Evolutionary conservation across 148 eudicot species (phyloP).

Genomic region (Silene latifolia): DNA sequence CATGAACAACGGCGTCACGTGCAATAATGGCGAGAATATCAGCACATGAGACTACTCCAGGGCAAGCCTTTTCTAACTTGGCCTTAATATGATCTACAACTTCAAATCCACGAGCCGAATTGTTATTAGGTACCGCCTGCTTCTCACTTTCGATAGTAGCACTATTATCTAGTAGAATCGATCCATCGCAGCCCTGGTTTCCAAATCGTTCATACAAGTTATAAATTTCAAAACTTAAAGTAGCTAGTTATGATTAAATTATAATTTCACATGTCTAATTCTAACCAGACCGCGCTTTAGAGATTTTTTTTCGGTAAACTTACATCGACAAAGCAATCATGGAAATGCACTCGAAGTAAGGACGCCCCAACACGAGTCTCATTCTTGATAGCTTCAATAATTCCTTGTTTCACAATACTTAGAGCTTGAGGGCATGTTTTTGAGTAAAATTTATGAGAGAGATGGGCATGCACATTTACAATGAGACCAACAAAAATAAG

Average conservation of each 20-base stretch:
- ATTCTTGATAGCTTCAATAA: conserved; percentile 27
- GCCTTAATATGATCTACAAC: conserved; percentile 48
- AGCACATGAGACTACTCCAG: conserved; percentile 53
- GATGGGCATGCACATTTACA: conserved; percentile 15
- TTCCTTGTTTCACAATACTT: conserved; percentile 25
- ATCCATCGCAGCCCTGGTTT: conserved; percentile 52
- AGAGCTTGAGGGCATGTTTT: conserved; percentile 28
- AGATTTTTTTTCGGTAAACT: not conserved
- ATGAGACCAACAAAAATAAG: conserved; percentile 3
- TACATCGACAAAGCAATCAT: conserved; percentile 62
- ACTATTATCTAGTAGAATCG: conserved; percentile 41
- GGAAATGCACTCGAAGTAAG: conserved; percentile 55
- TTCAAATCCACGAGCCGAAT: conserved; percentile 47
- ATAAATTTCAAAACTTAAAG: not conserved
- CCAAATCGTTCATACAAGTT: not conserved
- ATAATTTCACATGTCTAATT: too few relatives aligned
- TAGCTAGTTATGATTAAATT: too few relatives aligned
- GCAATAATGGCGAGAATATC: conserved; percentile 51
- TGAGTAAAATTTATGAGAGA: conserved; percentile 23
- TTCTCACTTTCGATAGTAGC: conserved; percentile 40
- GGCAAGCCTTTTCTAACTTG: conserved; percentile 43
- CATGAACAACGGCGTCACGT: conserved; percentile 43
- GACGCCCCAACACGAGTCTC: conserved; percentile 57
- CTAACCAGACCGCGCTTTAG: not conserved
- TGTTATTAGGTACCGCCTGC: conserved; percentile 38